Percentiles rank a stretch among this genome's conserved stretches.
Conservation (phyloP, 805 yeast species). For the Wickerhamiella bombiphila region DNA sequence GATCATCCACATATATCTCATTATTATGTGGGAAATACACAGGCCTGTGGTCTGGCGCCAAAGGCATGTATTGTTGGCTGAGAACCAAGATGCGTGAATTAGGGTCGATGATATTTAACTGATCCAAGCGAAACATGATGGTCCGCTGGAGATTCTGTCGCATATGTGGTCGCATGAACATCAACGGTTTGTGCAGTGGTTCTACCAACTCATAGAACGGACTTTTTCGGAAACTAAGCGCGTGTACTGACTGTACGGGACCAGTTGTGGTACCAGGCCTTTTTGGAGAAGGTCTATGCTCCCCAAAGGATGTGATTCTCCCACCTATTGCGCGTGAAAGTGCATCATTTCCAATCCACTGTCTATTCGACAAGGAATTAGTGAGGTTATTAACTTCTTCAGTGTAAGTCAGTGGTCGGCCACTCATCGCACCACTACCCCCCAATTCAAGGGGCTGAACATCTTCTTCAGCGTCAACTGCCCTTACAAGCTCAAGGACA, state of each 20-base stretch:
- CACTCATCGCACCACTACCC: not conserved
- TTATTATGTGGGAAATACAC: constrained; percentile 59
- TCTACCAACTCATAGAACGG: constrained; percentile 18
- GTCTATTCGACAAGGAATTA: not conserved
- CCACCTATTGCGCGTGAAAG: not conserved
- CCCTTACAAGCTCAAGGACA: not conserved
- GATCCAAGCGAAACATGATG: too few species aligned
- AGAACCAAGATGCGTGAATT: too few species aligned
- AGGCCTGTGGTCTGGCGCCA: too few species aligned
- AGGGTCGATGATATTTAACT: too few species aligned
- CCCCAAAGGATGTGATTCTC: too few species aligned
- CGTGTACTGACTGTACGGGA: not conserved
- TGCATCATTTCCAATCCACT: not conserved
- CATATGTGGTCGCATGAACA: constrained; percentile 11
- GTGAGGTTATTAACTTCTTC: not conserved
- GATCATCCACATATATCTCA: constrained; percentile 49
- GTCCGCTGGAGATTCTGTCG: constrained; percentile 4
- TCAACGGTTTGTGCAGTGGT: constrained; percentile 13
- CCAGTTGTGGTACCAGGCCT: not conserved
- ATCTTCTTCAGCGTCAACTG: not conserved
- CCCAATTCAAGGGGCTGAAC: not conserved
- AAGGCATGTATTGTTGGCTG: too few species aligned
- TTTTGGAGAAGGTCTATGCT: too few species aligned
- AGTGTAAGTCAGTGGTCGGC: not conserved
- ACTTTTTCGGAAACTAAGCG: constrained; percentile 13